phyloP scores from a whole-genome alignment of 257 asterid species.

The Solanum verrucosum region DNA sequence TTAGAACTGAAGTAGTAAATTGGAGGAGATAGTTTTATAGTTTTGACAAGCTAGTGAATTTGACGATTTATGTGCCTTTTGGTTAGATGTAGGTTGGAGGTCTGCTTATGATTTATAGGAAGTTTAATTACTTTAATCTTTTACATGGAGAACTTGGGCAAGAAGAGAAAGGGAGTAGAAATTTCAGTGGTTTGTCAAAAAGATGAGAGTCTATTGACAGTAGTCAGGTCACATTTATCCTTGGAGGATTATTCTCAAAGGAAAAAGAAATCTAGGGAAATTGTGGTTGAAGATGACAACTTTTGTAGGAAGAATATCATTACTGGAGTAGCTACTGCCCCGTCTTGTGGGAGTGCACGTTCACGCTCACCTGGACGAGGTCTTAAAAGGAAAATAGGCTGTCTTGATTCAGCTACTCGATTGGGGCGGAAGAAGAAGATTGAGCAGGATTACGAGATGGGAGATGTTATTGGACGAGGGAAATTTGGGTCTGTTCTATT shows the following conservation, averaged over 20 bases:
- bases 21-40: neutral
- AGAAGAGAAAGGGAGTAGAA: conserved; percentile 65
- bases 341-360: conserved; percentile 55
- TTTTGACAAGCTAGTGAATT: neutral
- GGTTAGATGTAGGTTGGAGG: conserved; percentile 1
- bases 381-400: conserved; percentile 83
- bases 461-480: conserved; percentile 55
- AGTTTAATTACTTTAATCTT: neutral
- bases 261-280: conserved; percentile 73
- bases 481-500: conserved; percentile 73
- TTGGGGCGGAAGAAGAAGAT: conserved; percentile 84
- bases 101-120: neutral
- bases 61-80: neutral
- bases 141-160: conserved; percentile 39
- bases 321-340: conserved; percentile 71
- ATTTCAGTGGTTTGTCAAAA: conserved; percentile 1
- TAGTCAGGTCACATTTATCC: conserved; percentile 55
- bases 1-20: neutral
- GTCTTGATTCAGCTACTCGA: conserved; percentile 68
- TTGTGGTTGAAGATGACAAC: conserved; percentile 21
- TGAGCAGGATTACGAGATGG: conserved; percentile 57
- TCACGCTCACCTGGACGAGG: conserved; percentile 52
- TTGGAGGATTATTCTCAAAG: conserved; percentile 59
- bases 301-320: conserved; percentile 37
- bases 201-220: conserved; percentile 12